phyloP scores from a whole-genome alignment of 225 moss, liverwort and hornwort genomes.

The Asterella californica region DNA sequence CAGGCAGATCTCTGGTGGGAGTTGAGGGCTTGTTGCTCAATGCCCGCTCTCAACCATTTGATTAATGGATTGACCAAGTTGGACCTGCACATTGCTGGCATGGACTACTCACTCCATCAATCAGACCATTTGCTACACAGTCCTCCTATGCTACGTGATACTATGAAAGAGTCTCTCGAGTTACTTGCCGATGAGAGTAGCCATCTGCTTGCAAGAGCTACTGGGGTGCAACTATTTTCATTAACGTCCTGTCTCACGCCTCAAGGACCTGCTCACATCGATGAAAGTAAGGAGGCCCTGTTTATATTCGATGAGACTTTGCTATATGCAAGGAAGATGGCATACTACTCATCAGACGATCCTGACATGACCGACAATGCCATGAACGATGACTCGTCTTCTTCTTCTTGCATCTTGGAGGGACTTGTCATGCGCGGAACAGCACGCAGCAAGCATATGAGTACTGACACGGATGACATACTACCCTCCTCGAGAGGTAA shows the following conservation, averaged over 20 bases:
- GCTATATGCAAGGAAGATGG: conserved; percentile 31
- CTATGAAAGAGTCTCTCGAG: conserved; percentile 32
- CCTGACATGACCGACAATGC: background rate
- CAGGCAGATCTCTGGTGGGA: conserved; percentile 47
- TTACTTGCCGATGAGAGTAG: conserved; percentile 29
- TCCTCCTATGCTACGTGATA: conserved; percentile 23
- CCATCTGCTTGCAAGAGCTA: conserved; percentile 29
- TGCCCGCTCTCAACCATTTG: conserved; percentile 25
- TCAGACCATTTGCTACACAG: conserved; percentile 38
- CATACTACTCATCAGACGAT: conserved; percentile 29
- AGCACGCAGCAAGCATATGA: background rate
- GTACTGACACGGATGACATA: conserved; percentile 14
- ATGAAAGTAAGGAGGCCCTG: conserved; percentile 35
- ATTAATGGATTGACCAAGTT: conserved; percentile 36
- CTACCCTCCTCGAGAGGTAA: conserved; percentile 20
- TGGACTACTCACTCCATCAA: conserved; percentile 36
- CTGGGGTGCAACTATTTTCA: conserved; percentile 1
- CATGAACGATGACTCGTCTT: background rate
- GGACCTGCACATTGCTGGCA: conserved; percentile 44
- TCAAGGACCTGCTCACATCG: conserved; percentile 5
- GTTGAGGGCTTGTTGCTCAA: conserved; percentile 25
- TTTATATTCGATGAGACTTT: conserved; percentile 36
- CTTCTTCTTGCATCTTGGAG: conserved; percentile 3
- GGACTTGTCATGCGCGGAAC: conserved; percentile 2
- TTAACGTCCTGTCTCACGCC: background rate